Base-by-base conservation (phyloP, 2,329 filamentous ascomycete species). In the Trichoderma hamatum region DNA sequence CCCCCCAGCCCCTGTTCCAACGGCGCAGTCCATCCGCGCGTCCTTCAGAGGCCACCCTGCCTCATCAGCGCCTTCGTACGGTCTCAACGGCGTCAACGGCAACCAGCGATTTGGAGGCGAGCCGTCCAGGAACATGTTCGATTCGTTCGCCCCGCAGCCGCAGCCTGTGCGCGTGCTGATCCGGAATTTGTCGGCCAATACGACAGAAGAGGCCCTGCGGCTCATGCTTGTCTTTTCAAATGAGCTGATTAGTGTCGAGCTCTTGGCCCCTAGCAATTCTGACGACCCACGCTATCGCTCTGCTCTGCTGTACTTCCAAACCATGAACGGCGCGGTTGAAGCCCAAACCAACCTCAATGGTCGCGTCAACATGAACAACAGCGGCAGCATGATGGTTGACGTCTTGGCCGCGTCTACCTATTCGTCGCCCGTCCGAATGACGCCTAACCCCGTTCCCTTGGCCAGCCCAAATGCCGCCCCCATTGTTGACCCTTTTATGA, bases 401-500 rank as follows among this genome's bases (percentile, higher is more conserved):
- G 80, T 92, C 7, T 76, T 89, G 43, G 78, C 84, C 3, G 82
- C 82, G 43, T 78, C 77, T 0, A 74, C 80, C 19, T 34, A 30
- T 14, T n/a, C 19, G 52, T 65, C 51, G 34, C 51, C 62, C 1
- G 9, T 21, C 32, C 28, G 61, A 5, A 19, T 34, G 61, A 36
- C 49, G 24, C 61, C 34, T 10, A 28, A 34, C 49, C 46, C 46
- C 2, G 46, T 49, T 24, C 46, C 46, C 9, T 3, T 3, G 80
- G 81, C n/a, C 78, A 81, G 46, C 84, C 86, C 46, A 28, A 52
- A 28, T 24, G 30, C 14, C 19, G 16, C 61, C 24, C 13, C 71
- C 86, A 88, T 73, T 80, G 84, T 6, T 85, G 86, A 62, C 86
- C 89, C 67, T 92, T 87, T 78, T 88, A 88, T 72, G 85, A 88